Evolutionary conservation across 306 rosid genomes (phyloP).

Genomic region (Ormosia emarginata): DNA sequence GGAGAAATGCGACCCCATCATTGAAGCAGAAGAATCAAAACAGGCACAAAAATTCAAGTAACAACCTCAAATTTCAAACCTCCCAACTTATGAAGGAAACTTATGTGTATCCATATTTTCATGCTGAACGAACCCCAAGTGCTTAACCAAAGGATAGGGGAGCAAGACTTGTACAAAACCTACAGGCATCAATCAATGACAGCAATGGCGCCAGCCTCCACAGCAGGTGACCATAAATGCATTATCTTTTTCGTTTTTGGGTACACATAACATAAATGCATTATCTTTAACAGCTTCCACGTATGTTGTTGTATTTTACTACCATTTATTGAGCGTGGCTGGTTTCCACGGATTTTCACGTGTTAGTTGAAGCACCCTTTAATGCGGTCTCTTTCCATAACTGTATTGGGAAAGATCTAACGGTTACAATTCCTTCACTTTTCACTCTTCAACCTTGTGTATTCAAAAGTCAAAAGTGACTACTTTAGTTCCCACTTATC

Average conservation of each 20-base stretch:
- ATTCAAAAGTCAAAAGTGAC: background rate
- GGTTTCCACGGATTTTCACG: constrained; percentile 20
- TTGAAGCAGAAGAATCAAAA: background rate
- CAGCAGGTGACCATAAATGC: constrained; percentile 29
- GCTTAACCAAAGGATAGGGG: background rate
- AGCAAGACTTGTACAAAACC: background rate
- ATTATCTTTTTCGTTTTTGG: background rate
- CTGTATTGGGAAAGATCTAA: background rate
- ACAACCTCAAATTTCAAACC: background rate
- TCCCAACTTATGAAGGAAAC: background rate
- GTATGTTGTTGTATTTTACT: background rate
- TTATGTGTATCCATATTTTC: constrained; percentile 24
- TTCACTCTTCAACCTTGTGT: background rate
- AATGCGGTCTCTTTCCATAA: constrained; percentile 4
- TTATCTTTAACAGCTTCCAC: constrained; percentile 14
- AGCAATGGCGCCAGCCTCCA: constrained; percentile 1
- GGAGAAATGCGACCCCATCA: background rate
- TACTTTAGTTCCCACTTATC: background rate
- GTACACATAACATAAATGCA: background rate
- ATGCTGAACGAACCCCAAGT: constrained; percentile 6
- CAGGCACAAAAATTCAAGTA: background rate
- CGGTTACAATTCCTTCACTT: background rate
- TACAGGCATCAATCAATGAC: background rate
- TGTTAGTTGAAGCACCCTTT: constrained; percentile 40
- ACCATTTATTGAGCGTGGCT: constrained; percentile 26